Evolutionary conservation across 2,329 filamentous ascomycete species (phyloP), one percentile per base, ranked within the genome.

Genomic region (Botrytis byssoidea): DNA sequence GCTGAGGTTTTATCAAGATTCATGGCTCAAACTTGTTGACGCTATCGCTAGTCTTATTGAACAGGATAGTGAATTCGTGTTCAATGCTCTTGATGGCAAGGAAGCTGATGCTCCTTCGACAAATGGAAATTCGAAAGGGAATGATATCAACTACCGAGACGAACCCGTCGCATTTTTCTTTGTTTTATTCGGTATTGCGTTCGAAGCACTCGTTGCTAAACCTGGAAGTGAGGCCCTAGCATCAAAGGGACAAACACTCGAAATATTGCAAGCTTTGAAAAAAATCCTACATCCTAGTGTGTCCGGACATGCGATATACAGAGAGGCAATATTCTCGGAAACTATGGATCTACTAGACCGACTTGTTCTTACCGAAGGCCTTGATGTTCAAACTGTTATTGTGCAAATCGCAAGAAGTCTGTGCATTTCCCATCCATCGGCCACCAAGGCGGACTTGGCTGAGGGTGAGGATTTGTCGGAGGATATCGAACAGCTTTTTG

Each of bases 111-210:
- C 77, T 35, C 78, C 79, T 32, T 32, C 71, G 32, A 79, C 76
- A 9, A 80, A 82, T 74, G 86, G 85, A 4, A 84, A 87, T 61
- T 84, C 85, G 25, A 93, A 92, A 81, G 88, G 87, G 4, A 87
- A 91, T 67, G 93, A 95, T 77, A 98, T 99, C 84, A 98, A 98
- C 82, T 99, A 99, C 81, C 93, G 96, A 66, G 95, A 98, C 80
- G 96, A 99, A 81, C 96, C 96, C 0, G 94, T 98, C 1, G 96
- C 96, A 0, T 99, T 99, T 86, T 99, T 99, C 85, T 99, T 99
- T 79, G 95, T 99, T 22, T 88, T 99, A 0, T 99, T 98, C 79
- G 96, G 96, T 18, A 91, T 99, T 73, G 94, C 95, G 0, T 98
- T 99, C 78, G 97, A 99, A 83, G 95, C 97, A 29, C 88, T 99